Percentiles rank a stretch among this genome's conserved stretches.
Evolutionary conservation across 164 flowering plant species (phyloP).

Genomic region (Chimonanthus salicifolius): DNA sequence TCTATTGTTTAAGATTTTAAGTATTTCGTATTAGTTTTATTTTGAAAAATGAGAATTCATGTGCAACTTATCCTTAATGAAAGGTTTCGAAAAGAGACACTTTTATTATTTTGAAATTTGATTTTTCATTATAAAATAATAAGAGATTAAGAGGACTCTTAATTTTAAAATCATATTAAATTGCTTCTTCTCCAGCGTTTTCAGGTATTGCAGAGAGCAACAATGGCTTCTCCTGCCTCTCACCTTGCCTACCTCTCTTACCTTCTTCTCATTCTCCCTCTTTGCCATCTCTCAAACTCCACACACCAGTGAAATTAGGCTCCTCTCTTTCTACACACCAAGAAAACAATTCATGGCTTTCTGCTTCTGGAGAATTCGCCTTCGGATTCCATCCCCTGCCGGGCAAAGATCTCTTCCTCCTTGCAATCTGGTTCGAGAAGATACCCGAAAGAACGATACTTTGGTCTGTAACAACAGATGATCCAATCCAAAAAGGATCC

Average conservation of each 20-base stretch:
- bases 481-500: conserved; percentile 25
- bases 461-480: conserved; percentile 28
- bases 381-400: conserved; percentile 29
- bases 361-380: conserved; percentile 40
- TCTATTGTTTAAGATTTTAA: no score
- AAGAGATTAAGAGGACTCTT: no score
- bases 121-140: no score
- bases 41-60: no score
- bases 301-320: conserved; percentile 11
- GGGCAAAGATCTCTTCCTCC: conserved; percentile 11
- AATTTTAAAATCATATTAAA: no score
- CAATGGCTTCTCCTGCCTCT: conserved; percentile 5
- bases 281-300: background rate
- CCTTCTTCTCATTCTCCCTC: conserved; percentile 4
- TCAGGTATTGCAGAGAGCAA: no score
- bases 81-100: no score
- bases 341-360: conserved; percentile 20
- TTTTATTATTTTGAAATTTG: no score
- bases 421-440: conserved; percentile 37
- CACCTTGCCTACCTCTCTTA: background rate
- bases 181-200: no score
- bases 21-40: no score
- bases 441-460: conserved; percentile 29
- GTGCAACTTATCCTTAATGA: no score
- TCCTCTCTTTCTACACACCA: conserved; percentile 12